Base-by-base conservation (phyloP, 2,329 filamentous ascomycete genomes). In the Diaporthe eres region DNA sequence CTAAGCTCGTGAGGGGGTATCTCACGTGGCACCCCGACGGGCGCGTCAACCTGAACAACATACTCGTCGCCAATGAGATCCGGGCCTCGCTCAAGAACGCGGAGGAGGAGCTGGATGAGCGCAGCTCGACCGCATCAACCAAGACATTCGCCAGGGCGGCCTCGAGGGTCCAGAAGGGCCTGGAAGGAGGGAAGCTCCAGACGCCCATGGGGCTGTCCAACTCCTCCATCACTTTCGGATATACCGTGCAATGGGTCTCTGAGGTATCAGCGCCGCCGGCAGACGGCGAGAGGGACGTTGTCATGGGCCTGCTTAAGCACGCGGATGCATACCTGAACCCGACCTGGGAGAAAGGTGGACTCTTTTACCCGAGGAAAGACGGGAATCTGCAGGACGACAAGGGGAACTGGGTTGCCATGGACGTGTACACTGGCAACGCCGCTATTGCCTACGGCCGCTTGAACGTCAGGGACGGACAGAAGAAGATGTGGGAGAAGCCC, bases 401-500 rank as follows among this genome's bases (percentile, higher is more conserved):
- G 0, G 78, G 77, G 4, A 77, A 80, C 8, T 80, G 80, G 77
- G 80, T 76, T 1, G 76, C 78, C 55, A 80, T 84, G 73, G 83
- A 85, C 37, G 82, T 83, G 0, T 84, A 82, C 28, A 79, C 83
- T 0, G 83, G 85, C 0, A 85, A 86, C 74, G 80, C 80, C 1
- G 80, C 78, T 0, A 81, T 86, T 73, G 83, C 80, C 0, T 86
- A 86, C 61, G 80, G 80, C 7, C 77, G 84, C 28, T 76, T 85
- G 28, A 85, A 85, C 74, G 81, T 85, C 15, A 71, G 78, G 6
- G 80, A 84, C 75, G 84, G 85, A 17, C 82, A 82, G 79, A 82
- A 80, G 77, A 82, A 73, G 51, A 82, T 84, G 80, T 85, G 79
- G 78, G 82, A 83, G 42, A 28, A 74, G n/a, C 82, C 83, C 1